A percentile compares a stretch with the other conserved stretches of the same genome.
Conservation (phyloP, 352 stramenopile species). For the Globisporangium nagaii region DNA sequence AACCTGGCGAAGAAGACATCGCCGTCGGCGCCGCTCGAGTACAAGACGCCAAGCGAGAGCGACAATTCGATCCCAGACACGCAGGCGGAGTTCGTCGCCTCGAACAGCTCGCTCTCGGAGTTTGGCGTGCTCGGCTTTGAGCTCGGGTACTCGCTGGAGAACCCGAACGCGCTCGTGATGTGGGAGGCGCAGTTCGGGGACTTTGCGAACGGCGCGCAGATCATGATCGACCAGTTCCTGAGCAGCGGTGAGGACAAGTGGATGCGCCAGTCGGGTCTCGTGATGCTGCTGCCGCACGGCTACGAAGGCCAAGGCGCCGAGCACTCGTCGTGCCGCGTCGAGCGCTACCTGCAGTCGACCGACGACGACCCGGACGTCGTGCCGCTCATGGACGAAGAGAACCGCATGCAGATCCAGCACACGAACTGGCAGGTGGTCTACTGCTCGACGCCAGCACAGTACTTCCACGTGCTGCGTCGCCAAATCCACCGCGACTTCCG, state of each 20-base stretch:
- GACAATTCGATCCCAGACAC: conserved; percentile 46
- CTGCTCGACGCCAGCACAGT: conserved; percentile 91
- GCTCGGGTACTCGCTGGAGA: conserved; percentile 91
- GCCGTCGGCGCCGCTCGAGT: conserved; percentile 35
- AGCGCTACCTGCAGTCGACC: conserved; percentile 93
- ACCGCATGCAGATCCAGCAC: conserved; percentile 96
- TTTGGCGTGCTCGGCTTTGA: conserved; percentile 89
- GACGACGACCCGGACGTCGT: conserved; percentile 95
- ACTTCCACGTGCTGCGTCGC: conserved; percentile 89
- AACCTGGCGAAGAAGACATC: conserved; percentile 70
- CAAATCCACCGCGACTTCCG: conserved; percentile 97
- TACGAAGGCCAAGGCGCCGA: conserved; percentile 85
- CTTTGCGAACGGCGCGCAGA: conserved; percentile 86
- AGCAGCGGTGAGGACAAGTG: conserved; percentile 81
- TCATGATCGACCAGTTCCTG: conserved; percentile 85
- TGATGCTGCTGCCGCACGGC: conserved; percentile 74
- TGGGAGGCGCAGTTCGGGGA: conserved; percentile 93
- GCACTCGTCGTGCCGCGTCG: conserved; percentile 91
- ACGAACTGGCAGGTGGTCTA: conserved; percentile 98
- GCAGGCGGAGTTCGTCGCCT: conserved; percentile 89
- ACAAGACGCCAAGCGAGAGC: conserved; percentile 5
- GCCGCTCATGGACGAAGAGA: conserved; percentile 88
- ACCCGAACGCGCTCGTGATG: conserved; percentile 93
- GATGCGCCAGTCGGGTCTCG: conserved; percentile 87
- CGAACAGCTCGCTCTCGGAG: conserved; percentile 95